Base-by-base conservation (phyloP, 352 stramenopile genomes). In the Phytophthora sojae region DNA sequence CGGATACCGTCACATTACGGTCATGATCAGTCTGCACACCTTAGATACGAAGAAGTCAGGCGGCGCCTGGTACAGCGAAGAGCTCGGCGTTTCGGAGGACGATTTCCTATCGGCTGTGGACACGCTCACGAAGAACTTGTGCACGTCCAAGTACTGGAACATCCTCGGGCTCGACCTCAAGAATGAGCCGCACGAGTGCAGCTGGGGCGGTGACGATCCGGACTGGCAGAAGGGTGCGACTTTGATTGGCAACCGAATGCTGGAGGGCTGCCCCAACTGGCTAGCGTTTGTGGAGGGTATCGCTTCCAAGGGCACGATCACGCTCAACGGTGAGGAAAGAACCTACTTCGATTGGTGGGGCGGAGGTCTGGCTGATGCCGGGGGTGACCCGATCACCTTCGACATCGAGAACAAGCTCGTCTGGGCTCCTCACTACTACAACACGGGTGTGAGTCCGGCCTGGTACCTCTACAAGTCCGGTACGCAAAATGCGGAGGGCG, bases 401-500 rank as follows among this genome's bases (percentile, higher is more conserved):
- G 54, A 74, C 6, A 62, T 80, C 17, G 53, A 77, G 1, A 79
- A 90, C 70, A 93, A 93, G 57, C 63, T 93, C 0, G 83, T 93
- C 21, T 93, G 82, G 67, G 79, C 85, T n/a, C 85, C 85, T 12
- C 85, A 93, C 65, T 93, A 93, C 64, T 93, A 93, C 73, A 91
- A 89, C 72, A 90, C 85, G 19, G 85, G 71, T 42, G 83, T 93
- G 21, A 88, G 65, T 53, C 85, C 85, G 1, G 80, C 84, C 5
- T 84, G 65, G 80, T 93, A 93, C 49, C 66, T 93, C 6, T 93
- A 93, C 55, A 83, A 63, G 8, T 73, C 68, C 3, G 81, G 85
- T n/a, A 82, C 69, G 0, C 47, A 69, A 19, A 76, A 73, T 6
- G 61, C 71, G 0, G 62, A 75, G 47, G 73, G 62, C 7, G 65